Conservation (phyloP, 139 green algal species). For the Coelastrella sp. region DNA sequence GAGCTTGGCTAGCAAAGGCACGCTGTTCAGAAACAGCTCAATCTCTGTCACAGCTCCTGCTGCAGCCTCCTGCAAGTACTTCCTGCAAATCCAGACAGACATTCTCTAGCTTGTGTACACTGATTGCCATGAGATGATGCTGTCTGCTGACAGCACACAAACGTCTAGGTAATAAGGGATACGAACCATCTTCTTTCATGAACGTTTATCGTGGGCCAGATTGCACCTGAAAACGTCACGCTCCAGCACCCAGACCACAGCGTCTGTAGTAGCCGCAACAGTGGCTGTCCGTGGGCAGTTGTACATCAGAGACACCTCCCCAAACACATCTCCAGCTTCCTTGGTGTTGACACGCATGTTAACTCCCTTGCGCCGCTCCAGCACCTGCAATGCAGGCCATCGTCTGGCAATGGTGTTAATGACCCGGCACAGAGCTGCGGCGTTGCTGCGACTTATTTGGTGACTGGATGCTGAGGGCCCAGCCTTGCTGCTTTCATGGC, state of each 20-base stretch:
- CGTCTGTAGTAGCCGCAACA: slow-evolving; percentile 86
- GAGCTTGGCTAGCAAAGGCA: slow-evolving; percentile 81
- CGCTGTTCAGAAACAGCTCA: slow-evolving; percentile 93
- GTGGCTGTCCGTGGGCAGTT: slow-evolving; percentile 86
- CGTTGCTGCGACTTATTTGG: neutral
- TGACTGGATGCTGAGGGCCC: no score
- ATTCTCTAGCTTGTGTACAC: neutral
- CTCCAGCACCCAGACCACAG: slow-evolving; percentile 92
- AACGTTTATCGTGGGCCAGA: no score
- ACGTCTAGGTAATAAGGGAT: no score
- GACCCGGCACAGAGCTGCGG: neutral
- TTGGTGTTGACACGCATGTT: slow-evolving; percentile 70
- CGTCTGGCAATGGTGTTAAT: neutral
- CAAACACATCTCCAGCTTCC: slow-evolving; percentile 65
- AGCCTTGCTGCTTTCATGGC: no score
- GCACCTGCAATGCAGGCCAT: slow-evolving; percentile 48
- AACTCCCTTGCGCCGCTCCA: slow-evolving; percentile 65
- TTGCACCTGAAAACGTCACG: slow-evolving; percentile 79
- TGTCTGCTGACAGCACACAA: no score
- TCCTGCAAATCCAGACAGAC: slow-evolving; percentile 54
- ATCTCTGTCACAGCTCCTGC: slow-evolving; percentile 75
- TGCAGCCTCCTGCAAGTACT: slow-evolving; percentile 77
- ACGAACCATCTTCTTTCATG: no score
- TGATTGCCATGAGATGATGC: no score
- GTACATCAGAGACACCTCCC: slow-evolving; percentile 78